Base-by-base conservation (phyloP, 208 protist species). In the Wallacemonas sp. region DNA sequence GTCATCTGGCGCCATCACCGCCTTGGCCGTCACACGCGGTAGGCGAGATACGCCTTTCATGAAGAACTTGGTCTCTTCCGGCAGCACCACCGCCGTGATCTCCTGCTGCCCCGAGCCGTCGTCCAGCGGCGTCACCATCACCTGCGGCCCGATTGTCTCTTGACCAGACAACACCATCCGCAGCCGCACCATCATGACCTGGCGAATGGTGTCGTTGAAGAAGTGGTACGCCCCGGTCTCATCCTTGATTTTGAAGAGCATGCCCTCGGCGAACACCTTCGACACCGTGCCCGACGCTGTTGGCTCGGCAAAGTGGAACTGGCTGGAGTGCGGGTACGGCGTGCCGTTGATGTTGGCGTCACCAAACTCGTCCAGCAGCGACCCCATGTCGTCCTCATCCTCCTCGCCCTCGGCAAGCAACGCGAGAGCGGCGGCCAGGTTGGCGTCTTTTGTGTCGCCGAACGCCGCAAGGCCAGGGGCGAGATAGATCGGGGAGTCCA, bases 191-290 rank as follows among this genome's bases (percentile, higher is more conserved):
- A 80, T 67, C 77, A 92, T 85, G 31, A 88, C 72, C 30, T 81
- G 78, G 12, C 72, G 68, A 15, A 72, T 69, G 12, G 86, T 92
- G 72, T 92, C 86, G 68, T 92, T 92, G 66, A 83, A 92, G 62
- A 92, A 83, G 66, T 77, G 61, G 70, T 82, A 92, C 51, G 67
- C 64, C 1, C 66, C 72, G 5, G 49, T 62, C 11, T 34, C 31
- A n/a, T 67, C 72, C 36, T 77, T 66, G 41, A 91, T 80, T 33
- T 72, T 69, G 58, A 72, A 86, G 28, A 91, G 56, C 78, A 84
- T 70, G 17, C 80, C 79, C 44, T 80, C 70, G 1, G 44, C 21
- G 27, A 86, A 90, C 21, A 79, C 68, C 11, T 44, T 60, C 0
- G 66, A 59, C 21, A 77, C 68, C 30, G 59, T 36, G 21, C 80